These are phyloP conservation scores for Xylaria grammica DNA, from an alignment of 495 filamentous ascomycete species.

Conservation along the genomic window DNA sequence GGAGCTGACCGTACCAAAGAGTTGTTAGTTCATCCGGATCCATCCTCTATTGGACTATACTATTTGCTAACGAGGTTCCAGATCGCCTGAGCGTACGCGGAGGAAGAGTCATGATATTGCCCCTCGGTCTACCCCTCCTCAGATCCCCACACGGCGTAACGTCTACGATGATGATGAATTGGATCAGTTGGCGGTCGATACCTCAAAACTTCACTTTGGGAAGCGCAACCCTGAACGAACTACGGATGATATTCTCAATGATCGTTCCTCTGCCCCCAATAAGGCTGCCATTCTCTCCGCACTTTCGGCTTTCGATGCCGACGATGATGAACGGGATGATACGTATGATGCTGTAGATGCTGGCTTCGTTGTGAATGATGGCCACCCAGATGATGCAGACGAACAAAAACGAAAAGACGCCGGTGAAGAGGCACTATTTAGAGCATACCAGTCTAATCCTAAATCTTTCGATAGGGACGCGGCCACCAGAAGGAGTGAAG, in stretches of 20 bases:
- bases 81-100: conserved; percentile 29
- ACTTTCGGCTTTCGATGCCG: conserved; percentile 86
- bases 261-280: conserved; percentile 60
- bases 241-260: conserved; percentile 63
- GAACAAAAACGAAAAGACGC: conserved; percentile 48
- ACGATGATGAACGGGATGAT: conserved; percentile 97
- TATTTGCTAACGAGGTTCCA: conserved; percentile 31
- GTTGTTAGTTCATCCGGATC: conserved; percentile 45
- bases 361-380: conserved; percentile 77
- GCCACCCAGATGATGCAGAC: conserved; percentile 41
- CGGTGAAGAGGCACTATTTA: conserved; percentile 66
- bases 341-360: conserved; percentile 94
- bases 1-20: conserved; percentile 58
- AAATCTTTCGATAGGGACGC: conserved; percentile 72
- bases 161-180: conserved; percentile 82
- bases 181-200: conserved; percentile 67
- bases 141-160: conserved; percentile 56
- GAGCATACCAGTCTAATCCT: conserved; percentile 64
- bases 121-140: conserved; percentile 47
- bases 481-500: conserved; percentile 65
- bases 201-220: conserved; percentile 75
- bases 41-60: background rate
- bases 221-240: conserved; percentile 66
- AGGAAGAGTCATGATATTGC: conserved; percentile 40
- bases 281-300: conserved; percentile 93